Percentiles rank a stretch among this genome's conserved stretches.
Evolutionary conservation across 768 basidiomycete species (phyloP).

Genomic region (Trametes meyenii): DNA sequence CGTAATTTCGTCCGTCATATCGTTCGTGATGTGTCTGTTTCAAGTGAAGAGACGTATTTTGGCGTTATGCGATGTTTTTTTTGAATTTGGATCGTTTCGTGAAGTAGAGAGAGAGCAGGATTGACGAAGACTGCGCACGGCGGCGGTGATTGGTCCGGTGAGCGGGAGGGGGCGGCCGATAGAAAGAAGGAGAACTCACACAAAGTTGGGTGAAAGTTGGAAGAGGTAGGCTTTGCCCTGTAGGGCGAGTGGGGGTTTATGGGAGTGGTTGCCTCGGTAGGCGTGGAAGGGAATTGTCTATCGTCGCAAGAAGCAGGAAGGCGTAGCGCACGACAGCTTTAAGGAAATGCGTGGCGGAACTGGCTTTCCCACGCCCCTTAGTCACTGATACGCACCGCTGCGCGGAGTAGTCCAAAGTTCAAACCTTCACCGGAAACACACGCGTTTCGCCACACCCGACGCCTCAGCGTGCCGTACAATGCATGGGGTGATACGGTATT

Average conservation of each 20-base stretch:
- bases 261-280: constrained; percentile 59
- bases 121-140: constrained; percentile 26
- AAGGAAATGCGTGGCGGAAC: constrained; percentile 24
- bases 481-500: constrained; percentile 3
- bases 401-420: constrained; percentile 8
- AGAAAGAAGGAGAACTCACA: constrained; percentile 20
- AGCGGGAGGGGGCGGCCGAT: constrained; percentile 14
- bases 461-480: background rate
- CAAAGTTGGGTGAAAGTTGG: constrained; percentile 42
- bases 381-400: constrained; percentile 22
- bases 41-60: constrained; percentile 42
- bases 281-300: constrained; percentile 53
- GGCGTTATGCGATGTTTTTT: constrained; percentile 51
- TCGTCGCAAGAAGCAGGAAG: constrained; percentile 41
- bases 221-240: constrained; percentile 79
- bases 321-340: constrained; percentile 29
- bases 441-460: constrained; percentile 5
- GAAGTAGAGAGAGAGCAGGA: constrained; percentile 17
- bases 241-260: constrained; percentile 79
- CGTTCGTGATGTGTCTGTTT: constrained; percentile 63
- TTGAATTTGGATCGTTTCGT: constrained; percentile 19
- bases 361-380: constrained; percentile 24
- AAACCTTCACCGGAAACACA: constrained; percentile 1
- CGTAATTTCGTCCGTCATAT: constrained; percentile 83
- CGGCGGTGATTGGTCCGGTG: constrained; percentile 23